phyloP scores from a whole-genome alignment of 2,329 filamentous ascomycete species.

The Claviceps cyperi region DNA sequence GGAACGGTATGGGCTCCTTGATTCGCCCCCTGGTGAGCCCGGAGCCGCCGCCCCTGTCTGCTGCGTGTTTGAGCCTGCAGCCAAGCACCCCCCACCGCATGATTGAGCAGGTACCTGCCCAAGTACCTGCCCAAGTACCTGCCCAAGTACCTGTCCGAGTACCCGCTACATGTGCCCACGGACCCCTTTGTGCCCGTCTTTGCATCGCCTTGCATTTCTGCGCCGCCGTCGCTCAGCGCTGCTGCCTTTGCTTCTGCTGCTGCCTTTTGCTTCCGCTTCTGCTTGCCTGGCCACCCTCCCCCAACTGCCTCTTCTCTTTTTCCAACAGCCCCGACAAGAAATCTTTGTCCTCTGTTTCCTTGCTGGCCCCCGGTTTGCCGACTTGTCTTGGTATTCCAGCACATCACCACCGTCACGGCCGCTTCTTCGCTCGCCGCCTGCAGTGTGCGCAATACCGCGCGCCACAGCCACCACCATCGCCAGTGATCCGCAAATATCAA shows the following conservation, averaged over 20 bases:
- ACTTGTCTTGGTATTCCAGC: background rate
- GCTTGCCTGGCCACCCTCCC: background rate
- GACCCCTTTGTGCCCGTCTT: slow-evolving; percentile 3
- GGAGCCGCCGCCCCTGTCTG: slow-evolving; percentile 5
- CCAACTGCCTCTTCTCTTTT: background rate
- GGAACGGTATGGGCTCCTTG: slow-evolving; percentile 3
- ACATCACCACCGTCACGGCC: background rate
- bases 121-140: background rate
- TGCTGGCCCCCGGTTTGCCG: background rate
- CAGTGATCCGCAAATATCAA: background rate
- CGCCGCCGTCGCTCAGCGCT: slow-evolving; percentile 2
- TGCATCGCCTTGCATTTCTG: slow-evolving; percentile 6
- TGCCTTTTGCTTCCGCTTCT: background rate
- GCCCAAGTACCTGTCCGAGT: background rate
- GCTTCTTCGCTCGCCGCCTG: background rate
- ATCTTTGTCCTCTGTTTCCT: background rate
- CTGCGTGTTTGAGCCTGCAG: slow-evolving; percentile 2
- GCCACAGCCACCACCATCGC: background rate
- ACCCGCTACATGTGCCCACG: too few species aligned
- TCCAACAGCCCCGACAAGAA: background rate
- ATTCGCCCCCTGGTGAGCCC: slow-evolving; percentile 4
- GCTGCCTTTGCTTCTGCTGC: too few species aligned
- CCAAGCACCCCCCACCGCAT: background rate
- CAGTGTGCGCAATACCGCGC: background rate
- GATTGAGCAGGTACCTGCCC: background rate